These are phyloP conservation scores for Colletotrichum lini DNA, from an alignment of 2,329 filamentous ascomycete genomes.

Conservation along the genomic window DNA sequence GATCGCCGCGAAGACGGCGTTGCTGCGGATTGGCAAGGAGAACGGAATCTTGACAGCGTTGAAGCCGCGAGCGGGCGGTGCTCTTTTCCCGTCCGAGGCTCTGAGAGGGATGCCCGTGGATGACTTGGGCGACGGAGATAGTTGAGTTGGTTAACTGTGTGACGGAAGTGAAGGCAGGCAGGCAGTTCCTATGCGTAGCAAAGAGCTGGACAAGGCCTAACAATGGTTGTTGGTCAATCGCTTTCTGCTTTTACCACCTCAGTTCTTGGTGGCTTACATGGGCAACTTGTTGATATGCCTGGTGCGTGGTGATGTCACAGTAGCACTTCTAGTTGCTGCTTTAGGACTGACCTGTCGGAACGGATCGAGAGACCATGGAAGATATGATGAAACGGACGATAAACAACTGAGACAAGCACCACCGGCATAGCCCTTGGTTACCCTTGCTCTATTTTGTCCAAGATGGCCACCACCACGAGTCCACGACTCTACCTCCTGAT, in stretches of 20 bases:
- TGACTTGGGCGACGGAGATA: neutral
- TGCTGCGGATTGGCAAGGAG: constrained; percentile 54
- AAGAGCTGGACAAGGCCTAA: neutral
- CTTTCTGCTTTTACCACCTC: no score
- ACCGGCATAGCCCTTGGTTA: neutral
- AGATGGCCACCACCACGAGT: neutral
- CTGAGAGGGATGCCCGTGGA: constrained; percentile 26
- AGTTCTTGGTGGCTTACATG: no score
- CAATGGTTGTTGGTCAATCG: no score
- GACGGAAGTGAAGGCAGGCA: neutral
- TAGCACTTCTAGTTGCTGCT: no score
- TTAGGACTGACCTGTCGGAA: no score
- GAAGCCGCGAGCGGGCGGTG: constrained; percentile 13
- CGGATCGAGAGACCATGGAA: no score
- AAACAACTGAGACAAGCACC: neutral
- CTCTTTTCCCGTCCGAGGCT: constrained; percentile 2
- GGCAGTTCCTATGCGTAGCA: neutral
- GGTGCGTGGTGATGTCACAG: no score
- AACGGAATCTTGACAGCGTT: constrained; percentile 56
- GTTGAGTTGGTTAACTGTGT: neutral
- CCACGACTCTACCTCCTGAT: neutral
- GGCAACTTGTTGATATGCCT: no score
- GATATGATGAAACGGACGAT: neutral
- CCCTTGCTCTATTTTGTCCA: neutral
- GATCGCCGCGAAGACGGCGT: constrained; percentile 46